Percentiles rank a stretch among this genome's conserved stretches.
phyloP scores from a whole-genome alignment of 2,329 filamentous ascomycete genomes.

The Aspergillus phoenicis region DNA sequence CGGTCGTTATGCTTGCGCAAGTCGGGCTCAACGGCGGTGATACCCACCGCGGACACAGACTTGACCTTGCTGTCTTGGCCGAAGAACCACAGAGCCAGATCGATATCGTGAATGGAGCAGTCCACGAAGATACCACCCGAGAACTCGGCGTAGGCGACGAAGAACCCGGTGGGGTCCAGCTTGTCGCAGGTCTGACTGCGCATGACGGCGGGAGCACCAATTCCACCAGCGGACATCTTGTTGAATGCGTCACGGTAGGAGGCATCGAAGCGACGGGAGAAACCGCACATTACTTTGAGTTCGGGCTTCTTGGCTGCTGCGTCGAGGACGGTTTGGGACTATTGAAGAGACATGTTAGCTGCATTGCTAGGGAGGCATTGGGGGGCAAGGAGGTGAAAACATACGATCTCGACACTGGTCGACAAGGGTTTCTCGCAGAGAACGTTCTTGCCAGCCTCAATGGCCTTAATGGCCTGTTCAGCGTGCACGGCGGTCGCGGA shows the following conservation, averaged over 20 bases:
- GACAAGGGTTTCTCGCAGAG: conserved; percentile 59
- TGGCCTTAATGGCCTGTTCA: conserved; percentile 60
- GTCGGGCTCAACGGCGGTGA: conserved; percentile 62
- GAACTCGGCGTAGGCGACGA: conserved; percentile 67
- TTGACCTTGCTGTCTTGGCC: conserved; percentile 58
- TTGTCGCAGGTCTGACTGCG: conserved; percentile 70
- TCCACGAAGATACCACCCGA: conserved; percentile 72
- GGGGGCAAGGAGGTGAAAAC: conserved; percentile 19
- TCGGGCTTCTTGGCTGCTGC: conserved; percentile 58
- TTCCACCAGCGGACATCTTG: conserved; percentile 56
- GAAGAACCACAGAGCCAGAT: conserved; percentile 66
- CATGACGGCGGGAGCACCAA: conserved; percentile 63
- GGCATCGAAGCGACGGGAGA: conserved; percentile 67
- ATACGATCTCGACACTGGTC: conserved; percentile 61
- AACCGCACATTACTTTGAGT: conserved; percentile 68
- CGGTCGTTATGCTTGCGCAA: conserved; percentile 61
- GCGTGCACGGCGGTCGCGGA: conserved; percentile 60
- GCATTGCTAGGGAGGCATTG: background rate
- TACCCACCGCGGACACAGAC: conserved; percentile 58
- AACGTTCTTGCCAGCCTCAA: conserved; percentile 57
- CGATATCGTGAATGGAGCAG: conserved; percentile 71
- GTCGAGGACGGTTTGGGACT: conserved; percentile 64
- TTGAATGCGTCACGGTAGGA: conserved; percentile 64
- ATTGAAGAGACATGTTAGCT: background rate
- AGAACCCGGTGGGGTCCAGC: conserved; percentile 66